Conservation (phyloP, 768 basidiomycete genomes). For the Goffeauzyma gilvescens region DNA sequence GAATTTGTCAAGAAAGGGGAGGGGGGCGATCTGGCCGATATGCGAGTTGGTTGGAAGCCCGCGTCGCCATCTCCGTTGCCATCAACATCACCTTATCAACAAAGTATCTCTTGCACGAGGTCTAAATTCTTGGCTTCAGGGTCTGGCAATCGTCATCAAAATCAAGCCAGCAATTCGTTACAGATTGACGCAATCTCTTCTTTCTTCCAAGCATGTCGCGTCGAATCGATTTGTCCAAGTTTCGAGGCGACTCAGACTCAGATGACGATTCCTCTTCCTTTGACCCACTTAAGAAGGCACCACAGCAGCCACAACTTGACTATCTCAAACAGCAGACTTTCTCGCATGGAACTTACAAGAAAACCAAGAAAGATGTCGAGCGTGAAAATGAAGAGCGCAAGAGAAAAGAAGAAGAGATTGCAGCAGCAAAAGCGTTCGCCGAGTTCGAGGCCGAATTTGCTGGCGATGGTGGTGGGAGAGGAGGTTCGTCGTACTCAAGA, state of each 20-base stretch:
- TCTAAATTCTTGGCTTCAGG: no score
- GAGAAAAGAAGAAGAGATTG: slow-evolving; percentile 37
- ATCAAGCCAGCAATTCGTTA: no score
- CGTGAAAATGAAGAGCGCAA: slow-evolving; percentile 81
- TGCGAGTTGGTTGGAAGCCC: no score
- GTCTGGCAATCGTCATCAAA: no score
- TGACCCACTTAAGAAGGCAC: slow-evolving; percentile 16
- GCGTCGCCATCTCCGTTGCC: no score
- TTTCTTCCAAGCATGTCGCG: slow-evolving; percentile 24
- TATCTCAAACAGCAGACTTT: slow-evolving; percentile 71
- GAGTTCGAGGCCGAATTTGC: slow-evolving; percentile 30
- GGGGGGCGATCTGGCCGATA: no score
- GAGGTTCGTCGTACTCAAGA: slow-evolving; percentile 7
- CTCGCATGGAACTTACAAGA: slow-evolving; percentile 59
- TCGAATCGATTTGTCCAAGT: slow-evolving; percentile 27
- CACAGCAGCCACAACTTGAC: slow-evolving; percentile 51
- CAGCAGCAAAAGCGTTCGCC: slow-evolving; percentile 25
- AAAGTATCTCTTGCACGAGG: no score
- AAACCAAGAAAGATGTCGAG: slow-evolving; percentile 81
- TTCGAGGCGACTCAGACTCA: slow-evolving; percentile 24
- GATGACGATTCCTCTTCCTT: slow-evolving; percentile 18
- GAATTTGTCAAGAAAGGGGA: no score
- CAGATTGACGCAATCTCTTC: no score
- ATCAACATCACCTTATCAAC: no score
- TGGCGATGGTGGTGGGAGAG: slow-evolving; percentile 10